Base-by-base conservation (phyloP, 805 yeast species). In the Metschnikowia matae region DNA sequence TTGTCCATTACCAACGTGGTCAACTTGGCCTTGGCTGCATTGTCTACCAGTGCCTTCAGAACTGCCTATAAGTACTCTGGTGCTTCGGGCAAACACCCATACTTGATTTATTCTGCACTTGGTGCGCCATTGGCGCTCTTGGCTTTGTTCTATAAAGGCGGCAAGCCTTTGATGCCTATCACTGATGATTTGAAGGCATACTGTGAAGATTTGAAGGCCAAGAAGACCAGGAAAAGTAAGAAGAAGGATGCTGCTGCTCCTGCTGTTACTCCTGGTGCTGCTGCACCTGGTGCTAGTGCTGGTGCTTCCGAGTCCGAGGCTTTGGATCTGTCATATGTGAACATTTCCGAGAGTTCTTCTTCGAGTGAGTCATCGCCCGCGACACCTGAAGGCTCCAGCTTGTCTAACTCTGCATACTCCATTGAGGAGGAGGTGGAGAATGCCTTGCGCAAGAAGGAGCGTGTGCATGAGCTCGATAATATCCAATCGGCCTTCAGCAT, bases 11-110 rank as follows among this genome's bases (percentile, higher is more conserved):
- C 52, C 13, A 61, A 66, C 45, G 21, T 74, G 17, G 40, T 85
- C 6, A 62, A 66, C 47, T 40, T 62, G 13, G 54, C 64, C 2
- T 66, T 83, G 33, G 83, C 83, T 15, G 62, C 77, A 3, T 39
- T 82, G 33, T 53, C 60, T 26, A 58, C 85, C 1, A 65, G 71
- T 34, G 69, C 82, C 45, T 82, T 86, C 56, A 68, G 73, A 32
- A 56, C 76, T 54, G 84, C 85, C n/a, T 86, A 75, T 62, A 69
- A 68, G 45, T 73, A 75, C 44, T 81, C 89, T 0, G 81, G 87
- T 18, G 56, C 65, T 4, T 62, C 70, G 35, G 82, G 77, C 49
- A 80, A 80, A 64, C 95, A 87, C 66, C 94, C 94, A 18, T 87
- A 86, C 63, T 74, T 87, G 61, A 61, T 87, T 13, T 87, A 87